phyloP scores from a whole-genome alignment of 805 yeast genomes.

The Wickerhamomyces rabaulensis region DNA sequence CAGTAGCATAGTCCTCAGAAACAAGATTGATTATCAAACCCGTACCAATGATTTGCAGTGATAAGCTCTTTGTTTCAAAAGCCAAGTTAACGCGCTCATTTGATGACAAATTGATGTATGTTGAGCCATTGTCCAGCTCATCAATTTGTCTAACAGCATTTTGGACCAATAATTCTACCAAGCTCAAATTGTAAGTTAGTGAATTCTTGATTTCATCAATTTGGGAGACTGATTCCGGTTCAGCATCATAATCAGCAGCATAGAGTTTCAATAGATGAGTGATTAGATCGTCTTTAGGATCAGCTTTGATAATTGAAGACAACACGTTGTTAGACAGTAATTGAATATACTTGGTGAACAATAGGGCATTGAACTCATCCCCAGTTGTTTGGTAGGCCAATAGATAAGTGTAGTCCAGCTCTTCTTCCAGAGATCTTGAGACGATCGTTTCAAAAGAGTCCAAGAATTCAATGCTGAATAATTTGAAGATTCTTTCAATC shows the following conservation, averaged over 20 bases:
- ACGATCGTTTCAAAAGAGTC: conserved; percentile 20
- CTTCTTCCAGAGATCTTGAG: conserved; percentile 29
- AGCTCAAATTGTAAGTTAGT: conserved; percentile 8
- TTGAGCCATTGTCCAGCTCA: conserved; percentile 50
- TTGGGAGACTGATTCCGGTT: conserved; percentile 16
- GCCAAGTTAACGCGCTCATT: conserved; percentile 43
- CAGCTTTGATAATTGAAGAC: conserved; percentile 3
- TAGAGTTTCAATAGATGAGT: conserved; percentile 27
- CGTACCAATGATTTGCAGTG: conserved; percentile 57
- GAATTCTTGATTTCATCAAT: conserved; percentile 16
- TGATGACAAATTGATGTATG: conserved; percentile 49
- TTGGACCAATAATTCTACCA: conserved; percentile 13
- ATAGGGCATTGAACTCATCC: conserved; percentile 30
- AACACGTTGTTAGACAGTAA: conserved; percentile 14
- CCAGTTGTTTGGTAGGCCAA: conserved; percentile 30
- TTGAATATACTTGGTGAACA: conserved; percentile 26
- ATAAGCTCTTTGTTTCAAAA: conserved; percentile 46
- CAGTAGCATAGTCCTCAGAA: conserved; percentile 37
- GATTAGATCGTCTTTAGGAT: background rate
- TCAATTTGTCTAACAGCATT: conserved; percentile 19
- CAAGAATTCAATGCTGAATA: conserved; percentile 14
- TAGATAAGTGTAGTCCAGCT: conserved; percentile 25
- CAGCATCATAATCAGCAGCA: conserved; percentile 22
- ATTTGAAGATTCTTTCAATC: conserved; percentile 24
- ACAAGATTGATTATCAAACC: conserved; percentile 45